A percentile compares a stretch with the other conserved stretches of the same genome.
phyloP scores from a whole-genome alignment of 768 basidiomycete genomes.

The Pisolithus marmoratus region DNA sequence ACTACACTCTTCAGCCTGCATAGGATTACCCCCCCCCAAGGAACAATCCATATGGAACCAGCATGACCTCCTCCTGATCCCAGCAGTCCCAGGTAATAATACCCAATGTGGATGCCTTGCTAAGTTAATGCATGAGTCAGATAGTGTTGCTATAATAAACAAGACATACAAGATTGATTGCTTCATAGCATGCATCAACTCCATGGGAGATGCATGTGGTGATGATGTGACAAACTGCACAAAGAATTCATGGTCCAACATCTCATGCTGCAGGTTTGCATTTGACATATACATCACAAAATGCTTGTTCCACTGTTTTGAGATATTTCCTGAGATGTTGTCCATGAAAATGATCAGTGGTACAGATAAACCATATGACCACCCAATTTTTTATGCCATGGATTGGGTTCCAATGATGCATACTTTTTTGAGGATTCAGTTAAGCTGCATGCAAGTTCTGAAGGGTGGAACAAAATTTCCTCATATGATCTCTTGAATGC shows the following conservation, averaged over 20 bases:
- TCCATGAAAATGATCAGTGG: slow-evolving; percentile 18
- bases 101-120: neutral
- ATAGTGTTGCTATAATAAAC: slow-evolving; percentile 4
- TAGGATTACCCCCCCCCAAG: slow-evolving; percentile 35
- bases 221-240: slow-evolving; percentile 34
- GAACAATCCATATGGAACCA: slow-evolving; percentile 17
- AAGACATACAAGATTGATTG: slow-evolving; percentile 28
- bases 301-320: slow-evolving; percentile 44
- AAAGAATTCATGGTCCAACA: slow-evolving; percentile 20
- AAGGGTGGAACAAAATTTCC: neutral
- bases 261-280: slow-evolving; percentile 28
- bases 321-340: slow-evolving; percentile 40
- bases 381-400: neutral
- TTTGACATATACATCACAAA: slow-evolving; percentile 36
- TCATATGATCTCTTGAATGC: neutral
- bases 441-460: neutral
- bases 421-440: neutral
- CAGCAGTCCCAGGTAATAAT: slow-evolving; percentile 27
- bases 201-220: slow-evolving; percentile 28
- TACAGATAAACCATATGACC: neutral
- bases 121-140: too few relatives aligned
- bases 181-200: slow-evolving; percentile 33
- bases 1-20: slow-evolving; percentile 16
- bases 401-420: neutral
- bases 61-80: slow-evolving; percentile 13